Evolutionary conservation across 1,284 basidiomycete species (phyloP), one percentile per base, ranked within the genome.

Genomic region (Malassezia caprae): DNA sequence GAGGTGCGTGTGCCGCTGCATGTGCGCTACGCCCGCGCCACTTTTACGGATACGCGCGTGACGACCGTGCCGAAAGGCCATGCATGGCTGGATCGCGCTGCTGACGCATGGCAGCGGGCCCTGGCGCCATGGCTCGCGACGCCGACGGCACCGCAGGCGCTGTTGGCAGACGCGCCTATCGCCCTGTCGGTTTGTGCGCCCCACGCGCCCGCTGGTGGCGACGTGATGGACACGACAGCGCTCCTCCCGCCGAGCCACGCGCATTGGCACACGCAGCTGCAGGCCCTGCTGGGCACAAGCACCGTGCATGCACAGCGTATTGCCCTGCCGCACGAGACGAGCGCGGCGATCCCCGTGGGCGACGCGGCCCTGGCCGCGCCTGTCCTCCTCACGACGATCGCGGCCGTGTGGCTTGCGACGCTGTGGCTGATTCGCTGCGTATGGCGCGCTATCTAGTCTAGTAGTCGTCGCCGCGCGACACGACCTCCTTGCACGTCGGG

Each of bases 401-500:
- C 40, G 6, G 42, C 54, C 15, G 32, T 51, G 32, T 34, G 42
- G 13, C 19, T 41, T 4, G 41, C 53, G 10, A 45, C 37, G 34
- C 27, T 47, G 5, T 42, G 31, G 30, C 23, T 43, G 2, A 10
- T 23, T 17, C 35, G 45, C 4, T 15, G 23, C 5, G 30, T 35
- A 12, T 40, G 21, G 23, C 21, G 42, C 13, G 43, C 34, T 19
- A 39, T 39, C 19, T 27, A 43, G 31, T 12, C 41, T 51, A 90
- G 75, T 93, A 96, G 76, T 96, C 91, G 60, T 88, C 86, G 28
- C 93, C 93, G 63, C 90, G 81, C 67, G 87, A 90, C 34, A 98
- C 89, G 7, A 98, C 84, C 77, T 98, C 94, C 54, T 69, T 69
- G 59, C 69, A 68, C 32, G 69, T 72, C 11, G 69, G 69, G 5